Conservation (phyloP, 257 asterid species). For the Euphrasia confusa region DNA sequence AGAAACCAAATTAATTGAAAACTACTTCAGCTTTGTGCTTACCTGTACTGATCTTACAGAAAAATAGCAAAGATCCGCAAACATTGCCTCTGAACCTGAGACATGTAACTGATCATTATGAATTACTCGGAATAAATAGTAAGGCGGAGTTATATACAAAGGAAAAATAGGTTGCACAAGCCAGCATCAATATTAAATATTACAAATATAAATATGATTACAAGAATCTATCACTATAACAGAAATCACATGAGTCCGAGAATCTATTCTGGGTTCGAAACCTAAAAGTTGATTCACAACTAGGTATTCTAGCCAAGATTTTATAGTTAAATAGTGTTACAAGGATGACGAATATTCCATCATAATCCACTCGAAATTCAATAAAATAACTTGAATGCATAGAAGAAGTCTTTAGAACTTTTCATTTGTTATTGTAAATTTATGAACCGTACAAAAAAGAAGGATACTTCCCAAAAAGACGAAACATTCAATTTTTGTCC, state of each 20-base stretch:
- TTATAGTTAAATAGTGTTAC: neutral
- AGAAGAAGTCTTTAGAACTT: neutral
- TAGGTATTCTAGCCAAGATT: neutral
- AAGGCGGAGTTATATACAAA: constrained; percentile 12
- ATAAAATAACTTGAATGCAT: neutral
- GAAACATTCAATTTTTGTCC: neutral
- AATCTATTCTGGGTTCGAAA: constrained; percentile 12
- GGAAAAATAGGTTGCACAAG: constrained; percentile 15
- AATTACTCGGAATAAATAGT: constrained; percentile 25
- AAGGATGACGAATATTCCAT: neutral
- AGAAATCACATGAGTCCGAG: neutral
- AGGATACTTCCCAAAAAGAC: constrained; percentile 6
- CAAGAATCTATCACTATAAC: constrained; percentile 14
- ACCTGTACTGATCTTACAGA: constrained; percentile 97
- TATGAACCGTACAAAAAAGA: neutral
- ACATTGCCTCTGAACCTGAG: constrained; percentile 99
- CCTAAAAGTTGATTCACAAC: constrained; percentile 19
- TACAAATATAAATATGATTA: constrained; percentile 8
- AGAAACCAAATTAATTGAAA: constrained; percentile 20
- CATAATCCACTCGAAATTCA: constrained; percentile 19
- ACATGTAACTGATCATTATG: constrained; percentile 47
- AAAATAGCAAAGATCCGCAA: constrained; percentile 97
- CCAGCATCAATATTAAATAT: constrained; percentile 1
- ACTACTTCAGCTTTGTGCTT: constrained; percentile 23
- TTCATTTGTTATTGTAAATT: neutral